Evolutionary conservation across 73 alveolate species (phyloP), one percentile per base, ranked within the genome.

Genomic region (Paramecium biaurelia): DNA sequence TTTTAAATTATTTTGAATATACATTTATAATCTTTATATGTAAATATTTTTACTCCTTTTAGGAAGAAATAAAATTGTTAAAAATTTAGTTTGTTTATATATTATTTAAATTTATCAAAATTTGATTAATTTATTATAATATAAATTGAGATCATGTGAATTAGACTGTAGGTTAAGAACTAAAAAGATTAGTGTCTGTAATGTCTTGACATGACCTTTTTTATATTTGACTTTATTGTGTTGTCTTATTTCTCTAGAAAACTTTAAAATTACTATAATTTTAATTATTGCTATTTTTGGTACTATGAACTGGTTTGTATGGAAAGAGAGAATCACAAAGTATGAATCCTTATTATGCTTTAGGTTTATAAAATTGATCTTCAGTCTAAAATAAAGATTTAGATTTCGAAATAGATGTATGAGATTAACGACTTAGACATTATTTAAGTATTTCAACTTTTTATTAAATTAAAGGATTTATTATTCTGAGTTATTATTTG

Each of bases 301-400:
- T 79, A 79, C 90, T 79, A 45, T 79, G 90, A 4, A 79, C 45
- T 15, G 90, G 90, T 20, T 79, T 32, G 24, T 79, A 79, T 14
- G 70, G 74, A 43, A 41, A 23, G 47, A 79, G 30, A 20, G 76
- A 9, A 79, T 79, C 90, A 42, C 42, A 14, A 15, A 79, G 74
- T 9, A 43, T 24, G 15, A 43, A 79, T 26, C 84, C 84, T 63
- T 63, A 49, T 32, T 63, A 63, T 30, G 43, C 5, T 26, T 63
- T 63, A 2, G 84, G 24, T 32, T 63, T 63, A 63, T 30, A 63
- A 63, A 63, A 26, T 63, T 63, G 28, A 63, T 63, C 84, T 12
- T 49, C 49, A 3, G 84, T 63, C 10, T 63, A 32, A n/a, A 49
- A 63, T 32, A 63, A 14, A 26, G 84, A 63, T 63, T 63, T 63